Conservation (phyloP, 305 asterid genomes). For the Plantago lanceolata region DNA sequence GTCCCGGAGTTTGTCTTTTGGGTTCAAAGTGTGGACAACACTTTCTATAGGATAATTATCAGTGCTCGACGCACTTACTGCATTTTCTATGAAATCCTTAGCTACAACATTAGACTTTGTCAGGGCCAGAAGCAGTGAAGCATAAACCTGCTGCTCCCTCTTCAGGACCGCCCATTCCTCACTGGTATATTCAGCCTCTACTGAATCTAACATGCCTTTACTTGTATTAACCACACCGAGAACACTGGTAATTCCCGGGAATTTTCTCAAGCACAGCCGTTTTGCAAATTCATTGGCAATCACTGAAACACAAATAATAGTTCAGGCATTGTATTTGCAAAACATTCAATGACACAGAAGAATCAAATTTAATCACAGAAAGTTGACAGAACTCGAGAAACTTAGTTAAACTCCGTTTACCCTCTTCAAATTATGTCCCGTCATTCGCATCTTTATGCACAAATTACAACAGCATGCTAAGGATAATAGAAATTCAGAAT, state of each 20-base stretch:
- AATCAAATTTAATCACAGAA: conserved; percentile 7
- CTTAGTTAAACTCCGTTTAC: no score
- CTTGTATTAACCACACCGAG: conserved; percentile 28
- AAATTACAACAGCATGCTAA: no score
- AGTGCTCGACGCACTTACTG: conserved; percentile 85
- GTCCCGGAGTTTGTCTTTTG: conserved; percentile 42
- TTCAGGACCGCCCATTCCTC: conserved; percentile 31
- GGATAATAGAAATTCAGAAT: no score
- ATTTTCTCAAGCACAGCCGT: conserved; percentile 46
- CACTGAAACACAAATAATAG: conserved; percentile 46
- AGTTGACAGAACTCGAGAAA: not conserved
- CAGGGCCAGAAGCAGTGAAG: conserved; percentile 56
- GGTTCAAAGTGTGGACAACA: conserved; percentile 56
- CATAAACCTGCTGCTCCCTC: conserved; percentile 57
- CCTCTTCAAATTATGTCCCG: no score
- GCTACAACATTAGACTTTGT: conserved; percentile 35
- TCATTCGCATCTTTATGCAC: no score
- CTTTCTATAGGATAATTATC: conserved; percentile 80
- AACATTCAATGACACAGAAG: not conserved
- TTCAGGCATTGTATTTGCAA: not conserved
- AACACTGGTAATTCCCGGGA: conserved; percentile 56
- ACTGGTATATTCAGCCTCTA: conserved; percentile 28
- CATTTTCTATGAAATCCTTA: conserved; percentile 48
- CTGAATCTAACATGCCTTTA: conserved; percentile 21
- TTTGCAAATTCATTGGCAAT: conserved; percentile 48